Percentiles rank a stretch among this genome's conserved stretches.
Evolutionary conservation across 495 filamentous ascomycete species (phyloP).

Genomic region (Cladorrhinum samala): DNA sequence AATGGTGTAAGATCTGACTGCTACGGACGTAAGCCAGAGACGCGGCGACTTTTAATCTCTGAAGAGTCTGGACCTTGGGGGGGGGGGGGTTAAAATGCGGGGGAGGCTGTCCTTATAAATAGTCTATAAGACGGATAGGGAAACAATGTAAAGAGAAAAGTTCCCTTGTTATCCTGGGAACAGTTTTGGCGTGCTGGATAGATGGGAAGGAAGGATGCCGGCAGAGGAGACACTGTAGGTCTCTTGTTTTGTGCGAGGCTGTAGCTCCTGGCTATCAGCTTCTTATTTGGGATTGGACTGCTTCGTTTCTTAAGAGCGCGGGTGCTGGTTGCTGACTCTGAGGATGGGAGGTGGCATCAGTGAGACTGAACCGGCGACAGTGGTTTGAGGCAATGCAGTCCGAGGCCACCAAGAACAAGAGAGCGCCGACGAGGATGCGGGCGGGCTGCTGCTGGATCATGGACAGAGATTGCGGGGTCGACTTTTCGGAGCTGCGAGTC

Average conservation of each 20-base stretch:
- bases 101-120: neutral
- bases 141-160: too few relatives aligned
- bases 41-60: neutral
- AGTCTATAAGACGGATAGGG: neutral
- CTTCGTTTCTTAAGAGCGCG: neutral
- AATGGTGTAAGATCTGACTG: neutral
- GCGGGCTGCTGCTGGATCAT: too few relatives aligned
- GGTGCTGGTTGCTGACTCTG: neutral
- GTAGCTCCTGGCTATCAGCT: neutral
- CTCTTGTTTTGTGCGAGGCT: constrained; percentile 4
- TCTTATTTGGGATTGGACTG: neutral
- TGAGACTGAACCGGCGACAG: constrained; percentile 2
- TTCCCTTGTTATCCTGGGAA: too few relatives aligned
- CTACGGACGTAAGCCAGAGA: neutral
- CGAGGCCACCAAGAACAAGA: neutral
- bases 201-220: neutral
- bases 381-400: neutral
- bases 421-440: too few relatives aligned
- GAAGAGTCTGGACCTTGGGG: neutral
- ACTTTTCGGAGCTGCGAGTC: constrained; percentile 3
- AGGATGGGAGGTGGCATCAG: constrained; percentile 2
- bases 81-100: neutral
- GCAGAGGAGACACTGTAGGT: neutral
- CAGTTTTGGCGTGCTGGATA: neutral
- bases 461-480: constrained; percentile 18